phyloP scores from a whole-genome alignment of 176 grass and related monocot species.

The Carex kokanica region DNA sequence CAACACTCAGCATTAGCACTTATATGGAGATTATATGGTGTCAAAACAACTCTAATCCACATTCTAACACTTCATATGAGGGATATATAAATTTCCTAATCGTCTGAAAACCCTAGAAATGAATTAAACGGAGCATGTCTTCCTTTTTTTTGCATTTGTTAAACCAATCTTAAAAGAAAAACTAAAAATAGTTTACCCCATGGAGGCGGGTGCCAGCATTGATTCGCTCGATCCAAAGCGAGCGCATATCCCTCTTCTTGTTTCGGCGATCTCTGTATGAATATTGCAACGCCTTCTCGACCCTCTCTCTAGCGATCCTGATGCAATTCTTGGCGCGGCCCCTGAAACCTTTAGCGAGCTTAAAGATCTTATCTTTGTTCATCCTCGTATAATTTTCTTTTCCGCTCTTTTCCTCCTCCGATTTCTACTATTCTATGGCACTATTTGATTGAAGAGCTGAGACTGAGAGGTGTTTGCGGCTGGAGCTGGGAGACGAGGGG shows the following conservation, averaged over 20 bases:
- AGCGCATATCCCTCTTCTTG: conserved; percentile 95
- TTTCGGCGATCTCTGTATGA: conserved; percentile 88
- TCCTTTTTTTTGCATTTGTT: neutral
- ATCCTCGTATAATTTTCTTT: conserved; percentile 24
- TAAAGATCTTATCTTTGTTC: conserved; percentile 95
- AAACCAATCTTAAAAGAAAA: neutral
- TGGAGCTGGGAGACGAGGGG: neutral
- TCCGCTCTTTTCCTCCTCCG: neutral
- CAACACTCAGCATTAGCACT: too few species aligned
- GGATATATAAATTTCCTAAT: neutral
- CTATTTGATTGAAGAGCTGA: neutral
- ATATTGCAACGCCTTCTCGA: conserved; percentile 95
- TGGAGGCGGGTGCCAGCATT: conserved; percentile 74
- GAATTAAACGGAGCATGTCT: neutral
- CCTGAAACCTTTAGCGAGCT: conserved; percentile 93
- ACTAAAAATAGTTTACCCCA: conserved; percentile 43
- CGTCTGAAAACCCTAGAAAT: neutral
- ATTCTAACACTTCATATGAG: neutral
- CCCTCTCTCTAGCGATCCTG: conserved; percentile 84
- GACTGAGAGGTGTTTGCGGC: neutral
- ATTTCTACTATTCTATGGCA: neutral
- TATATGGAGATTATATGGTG: too few species aligned
- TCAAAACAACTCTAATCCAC: neutral
- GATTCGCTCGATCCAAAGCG: conserved; percentile 96
- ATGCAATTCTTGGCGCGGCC: conserved; percentile 95